Base-by-base conservation (phyloP, 805 yeast genomes). In the Metschnikowia santaceciliae region DNA sequence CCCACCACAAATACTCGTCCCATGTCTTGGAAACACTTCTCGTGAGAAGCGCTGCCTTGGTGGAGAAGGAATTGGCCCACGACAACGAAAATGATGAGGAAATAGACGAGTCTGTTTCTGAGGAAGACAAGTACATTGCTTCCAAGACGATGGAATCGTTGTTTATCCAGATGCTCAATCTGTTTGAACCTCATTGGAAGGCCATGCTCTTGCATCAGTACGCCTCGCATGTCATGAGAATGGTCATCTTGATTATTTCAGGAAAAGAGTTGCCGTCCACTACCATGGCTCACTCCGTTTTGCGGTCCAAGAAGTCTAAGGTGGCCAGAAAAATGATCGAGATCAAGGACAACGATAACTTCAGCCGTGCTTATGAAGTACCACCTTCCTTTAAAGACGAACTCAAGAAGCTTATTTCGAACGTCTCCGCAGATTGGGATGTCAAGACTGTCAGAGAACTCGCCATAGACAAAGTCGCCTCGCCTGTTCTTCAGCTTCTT, bases 311-410 rank as follows among this genome's bases (percentile, higher is more conserved):
- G 63, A 86, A 78, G 69, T 87, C 90, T 46, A 90, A 82, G 68
- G 86, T 83, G 67, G 97, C 97, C 6, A 82, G 98, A 66, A 90
- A 90, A 65, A 88, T 89, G 96, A 88, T 90, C 61, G 94, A 88
- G 59, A 84, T 90, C 42, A 83, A 84, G 60, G 96, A 88, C 65
- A 84, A 78, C 54, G 85, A 83, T 14, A 90, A 86, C 56, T 86
- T 83, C 61, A 77, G 81, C 61, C 74, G 79, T 51, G 71, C 84
- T 0, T 88, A 81, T 64, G 88, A 82, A 68, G 82, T 82, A 1
- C 96, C 96, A 7, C 63, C 72, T 7, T 74, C 87, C 0, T 88
- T 88, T 65, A 85, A 82, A 57, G 74, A 73, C 7, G 82, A 84
- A 54, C 69, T 90, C 48, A 74, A 73, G 46, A 78, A 77, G 17